Base-by-base conservation (phyloP, 2,329 filamentous ascomycete genomes). In the Cryoendolithus antarcticus region DNA sequence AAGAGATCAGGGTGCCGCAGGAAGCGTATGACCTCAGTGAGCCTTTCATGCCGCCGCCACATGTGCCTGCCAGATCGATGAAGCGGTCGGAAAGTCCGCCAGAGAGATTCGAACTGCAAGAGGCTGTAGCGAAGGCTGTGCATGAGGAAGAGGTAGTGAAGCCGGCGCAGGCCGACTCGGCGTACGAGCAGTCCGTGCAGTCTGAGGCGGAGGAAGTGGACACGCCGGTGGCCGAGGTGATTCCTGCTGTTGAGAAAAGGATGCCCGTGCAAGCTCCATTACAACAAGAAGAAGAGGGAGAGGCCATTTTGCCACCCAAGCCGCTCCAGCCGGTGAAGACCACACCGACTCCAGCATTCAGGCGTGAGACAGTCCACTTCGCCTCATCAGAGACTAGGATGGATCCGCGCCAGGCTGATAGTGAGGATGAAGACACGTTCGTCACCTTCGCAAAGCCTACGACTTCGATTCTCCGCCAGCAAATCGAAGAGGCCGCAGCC, bases 61-160 rank as follows among this genome's bases (percentile, higher is more conserved):
- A 27, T 27, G 30, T 15, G 9, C 12, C 9, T 32, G 19, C 34
- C 9, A 21, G 38, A 21, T 35, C 33, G 1, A 12, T 32, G 3
- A 13, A 11, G 8, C 33, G 33, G 5, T 32, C 38, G n/a, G 39
- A 41, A 11, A 41, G 34, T 27, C 24, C 33, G 10, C 21, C 39
- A 4, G 24, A 27, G 7, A 27, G 24, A 4, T 27, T 27, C 24
- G 24, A 27, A 4, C 24, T 32, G 31, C 31, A 32, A 32, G 31
- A 32, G 31, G 11, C 31, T 10, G 11, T 32, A 7, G 31, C 11
- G 9, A 12, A 7, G 9, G 11, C 4, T 38, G 29, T 27, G 32
- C 31, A 4, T 30, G 31, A 7, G 35, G 37, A 12, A 13, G 34
- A 10, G 30, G 19, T 30, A 38, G 36, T 9, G 33, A 35, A 21